Base-by-base conservation (phyloP, 768 basidiomycete species). In the Pleurotus ostreatus region DNA sequence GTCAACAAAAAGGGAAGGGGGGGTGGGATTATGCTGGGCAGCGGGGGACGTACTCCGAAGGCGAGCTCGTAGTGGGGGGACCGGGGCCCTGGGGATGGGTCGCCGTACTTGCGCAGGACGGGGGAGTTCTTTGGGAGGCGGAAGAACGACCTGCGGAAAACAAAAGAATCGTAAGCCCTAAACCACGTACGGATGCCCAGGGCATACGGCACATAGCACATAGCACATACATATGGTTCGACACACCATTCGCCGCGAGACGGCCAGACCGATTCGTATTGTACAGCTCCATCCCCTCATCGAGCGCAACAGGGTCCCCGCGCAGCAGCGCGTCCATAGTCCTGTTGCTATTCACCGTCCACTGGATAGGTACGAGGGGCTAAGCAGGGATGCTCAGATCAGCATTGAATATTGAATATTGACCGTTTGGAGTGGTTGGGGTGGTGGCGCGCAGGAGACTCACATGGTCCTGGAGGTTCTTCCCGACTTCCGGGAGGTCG, bases 401-500 rank as follows among this genome's bases (percentile, higher is more conserved):
- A 40, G 39, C 39, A n/a, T 11, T n/a, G n/a, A 20, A 20, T 20
- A 20, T 20, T 20, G 20, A 20, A 20, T 20, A 20, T 20, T 20
- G 20, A 20, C 20, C 20, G 20, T 20, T 20, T 20, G 20, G 20
- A 20, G 20, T 20, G 20, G 20, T 20, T 20, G 20, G 20, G 20
- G 20, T 20, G 20, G 20, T 20, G 20, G 20, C 20, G 26, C 5
- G 8, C 1, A 34, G 30, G 30, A 11, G 0, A 5, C 48, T 39
- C 15, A 65, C 52, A 37, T 23, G 38, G n/a, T 49, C 48, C 12
- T 48, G 46, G 4, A 49, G 46, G 18, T 59, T 18, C 51, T 37
- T 26, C 40, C 56, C 2, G 44, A 49, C 60, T 51, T 81, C 81
- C 5, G 82, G 78, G 6, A 83, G 66, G 46, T 74, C 73, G 40